phyloP scores from a whole-genome alignment of 2,329 filamentous ascomycete species.

The Alternaria triticimaculans region DNA sequence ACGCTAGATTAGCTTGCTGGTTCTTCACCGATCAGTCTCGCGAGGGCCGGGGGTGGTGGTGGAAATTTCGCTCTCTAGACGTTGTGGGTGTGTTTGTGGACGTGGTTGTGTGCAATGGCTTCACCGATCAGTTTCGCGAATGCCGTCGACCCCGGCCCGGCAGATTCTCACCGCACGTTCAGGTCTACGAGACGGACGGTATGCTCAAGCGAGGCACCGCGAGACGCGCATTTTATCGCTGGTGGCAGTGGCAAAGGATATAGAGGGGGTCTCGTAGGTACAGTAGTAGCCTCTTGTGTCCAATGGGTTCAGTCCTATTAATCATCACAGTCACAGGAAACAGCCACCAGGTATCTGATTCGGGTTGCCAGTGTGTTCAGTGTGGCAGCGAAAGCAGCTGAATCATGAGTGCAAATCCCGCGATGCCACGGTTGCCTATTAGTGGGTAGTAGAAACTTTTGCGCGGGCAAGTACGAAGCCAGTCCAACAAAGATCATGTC shows the following conservation, averaged over 20 bases:
- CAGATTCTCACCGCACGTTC: neutral
- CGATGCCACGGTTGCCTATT: too few species aligned
- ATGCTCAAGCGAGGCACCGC: neutral
- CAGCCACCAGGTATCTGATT: too few species aligned
- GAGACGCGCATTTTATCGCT: neutral
- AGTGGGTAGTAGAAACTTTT: too few species aligned
- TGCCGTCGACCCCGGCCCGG: neutral
- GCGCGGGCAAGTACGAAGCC: neutral
- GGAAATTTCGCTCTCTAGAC: too few species aligned
- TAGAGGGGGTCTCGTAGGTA: neutral
- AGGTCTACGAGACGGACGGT: accelerated
- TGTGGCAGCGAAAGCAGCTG: too few species aligned
- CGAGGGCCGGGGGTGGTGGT: too few species aligned
- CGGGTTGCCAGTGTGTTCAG: too few species aligned
- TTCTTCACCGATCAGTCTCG: neutral
- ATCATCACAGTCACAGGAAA: neutral
- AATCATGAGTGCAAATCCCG: too few species aligned
- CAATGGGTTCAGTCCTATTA: neutral
- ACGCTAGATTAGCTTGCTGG: neutral
- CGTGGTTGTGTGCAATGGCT: too few species aligned
- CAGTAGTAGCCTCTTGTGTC: neutral
- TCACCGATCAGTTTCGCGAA: neutral
- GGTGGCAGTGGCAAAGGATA: neutral
- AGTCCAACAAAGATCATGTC: neutral
- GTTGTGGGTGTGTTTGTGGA: too few species aligned